Percentiles rank a stretch among this genome's conserved stretches.
Conservation (phyloP, 2,329 filamentous ascomycete genomes). For the Myriosclerotinia curreyana region DNA sequence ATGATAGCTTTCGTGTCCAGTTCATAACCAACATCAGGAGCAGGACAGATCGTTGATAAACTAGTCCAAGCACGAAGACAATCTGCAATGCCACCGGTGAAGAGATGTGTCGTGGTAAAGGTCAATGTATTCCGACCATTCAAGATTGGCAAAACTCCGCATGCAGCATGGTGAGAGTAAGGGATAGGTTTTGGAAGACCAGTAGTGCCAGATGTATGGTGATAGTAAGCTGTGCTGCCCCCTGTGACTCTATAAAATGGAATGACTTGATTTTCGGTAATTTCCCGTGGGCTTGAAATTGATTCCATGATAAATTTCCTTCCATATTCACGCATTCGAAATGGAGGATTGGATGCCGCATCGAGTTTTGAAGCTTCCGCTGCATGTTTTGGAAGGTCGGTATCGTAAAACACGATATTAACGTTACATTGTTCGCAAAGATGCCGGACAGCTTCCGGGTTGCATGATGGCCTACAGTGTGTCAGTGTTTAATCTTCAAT, state of each 20-base stretch:
- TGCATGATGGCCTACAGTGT: constrained; percentile 5
- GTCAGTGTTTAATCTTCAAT: not conserved
- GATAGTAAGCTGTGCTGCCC: constrained; percentile 1
- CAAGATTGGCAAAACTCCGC: constrained; percentile 51
- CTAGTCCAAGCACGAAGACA: constrained; percentile 61
- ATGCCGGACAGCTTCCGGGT: not conserved
- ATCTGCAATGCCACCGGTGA: constrained; percentile 63
- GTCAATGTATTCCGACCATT: constrained; percentile 44
- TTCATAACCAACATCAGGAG: constrained; percentile 53
- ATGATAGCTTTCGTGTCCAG: constrained; percentile 9
- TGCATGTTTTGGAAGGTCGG: not conserved
- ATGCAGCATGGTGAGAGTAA: constrained; percentile 54
- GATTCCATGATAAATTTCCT: not conserved
- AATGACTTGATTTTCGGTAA: not conserved
- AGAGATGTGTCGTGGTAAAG: constrained; percentile 64
- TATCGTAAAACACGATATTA: constrained; percentile 7
- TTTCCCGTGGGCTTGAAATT: not conserved
- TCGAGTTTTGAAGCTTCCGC: not conserved
- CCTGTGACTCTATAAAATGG: not conserved
- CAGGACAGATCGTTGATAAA: constrained; percentile 58
- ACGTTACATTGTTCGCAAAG: constrained; percentile 13
- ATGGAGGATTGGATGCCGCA: not conserved
- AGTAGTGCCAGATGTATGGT: constrained; percentile 63
- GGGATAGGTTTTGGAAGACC: constrained; percentile 61
- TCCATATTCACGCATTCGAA: not conserved